Evolutionary conservation across 441 rosid genomes (phyloP), one percentile per base, ranked within the genome.

Genomic region (Breynia disticha): DNA sequence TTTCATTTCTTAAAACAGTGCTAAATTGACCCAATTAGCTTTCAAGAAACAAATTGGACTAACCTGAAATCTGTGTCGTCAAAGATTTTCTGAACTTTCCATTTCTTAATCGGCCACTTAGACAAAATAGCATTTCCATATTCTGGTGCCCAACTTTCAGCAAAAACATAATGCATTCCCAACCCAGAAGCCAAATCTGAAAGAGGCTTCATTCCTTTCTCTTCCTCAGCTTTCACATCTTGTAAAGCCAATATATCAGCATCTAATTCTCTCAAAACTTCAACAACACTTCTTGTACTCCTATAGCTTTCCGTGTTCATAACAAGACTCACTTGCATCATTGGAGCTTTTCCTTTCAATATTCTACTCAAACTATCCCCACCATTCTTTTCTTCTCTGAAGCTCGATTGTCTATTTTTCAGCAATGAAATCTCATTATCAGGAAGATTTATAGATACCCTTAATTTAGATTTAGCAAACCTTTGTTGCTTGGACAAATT

Each of bases 111-210:
- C 48, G 96, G 96, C 95, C 95, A 90, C 66, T 70, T 82, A 4
- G 98, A 90, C 37, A 90, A 68, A 21, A 90, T 65, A 47, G 98
- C 95, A 72, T 87, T 90, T 3, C 98, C 98, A 63, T 87, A 90
- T 66, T 90, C 95, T n/a, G 98, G 98, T 44, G 98, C 98, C 98
- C 98, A 90, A 68, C 96, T 85, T 71, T 90, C 98, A 11, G 98
- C 98, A 68, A 90, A 90, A 12, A 78, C 93, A 52, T 87, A 87
- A 28, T 67, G 72, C 98, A 90, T 87, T 39, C 87, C 90, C 68
- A 90, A 72, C 35, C 87, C 88, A 13, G 76, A 68, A 14, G 98
- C 96, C 46, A 90, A 73, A 71, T 90, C 96, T 13, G 98, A 90
- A 59, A 90, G 73, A 17, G 98, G 98, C 63, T 76, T 80, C 98